These are phyloP conservation scores for Staphylotrichum tortipilum DNA, from an alignment of 495 filamentous ascomycete species.

Conservation along the genomic window DNA sequence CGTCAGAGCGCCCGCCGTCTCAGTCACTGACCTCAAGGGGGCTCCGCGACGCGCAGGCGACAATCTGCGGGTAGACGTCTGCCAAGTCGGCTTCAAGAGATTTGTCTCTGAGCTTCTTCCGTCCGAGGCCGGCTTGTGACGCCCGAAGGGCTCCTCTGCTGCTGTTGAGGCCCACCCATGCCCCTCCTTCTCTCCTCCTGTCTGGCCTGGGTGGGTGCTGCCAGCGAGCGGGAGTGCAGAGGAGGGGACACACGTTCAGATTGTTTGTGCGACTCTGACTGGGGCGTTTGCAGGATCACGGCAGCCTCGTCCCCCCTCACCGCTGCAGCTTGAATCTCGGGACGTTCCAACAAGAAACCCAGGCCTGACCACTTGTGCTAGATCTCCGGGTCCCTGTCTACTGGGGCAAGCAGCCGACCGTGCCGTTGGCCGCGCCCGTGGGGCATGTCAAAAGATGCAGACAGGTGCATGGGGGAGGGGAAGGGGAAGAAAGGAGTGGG, in stretches of 20 bases:
- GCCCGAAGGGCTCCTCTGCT: not conserved
- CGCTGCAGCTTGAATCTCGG: slow-evolving; percentile 15
- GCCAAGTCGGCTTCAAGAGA: not conserved
- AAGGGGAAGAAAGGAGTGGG: no score
- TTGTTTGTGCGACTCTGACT: slow-evolving; percentile 28
- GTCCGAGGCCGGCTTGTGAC: not conserved
- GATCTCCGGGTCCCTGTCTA: no score
- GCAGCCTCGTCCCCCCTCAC: slow-evolving; percentile 17
- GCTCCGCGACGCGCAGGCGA: not conserved
- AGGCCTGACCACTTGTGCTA: slow-evolving; percentile 1
- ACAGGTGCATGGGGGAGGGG: not conserved
- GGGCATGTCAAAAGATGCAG: not conserved
- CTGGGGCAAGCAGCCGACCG: not conserved
- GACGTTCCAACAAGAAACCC: slow-evolving; percentile 9
- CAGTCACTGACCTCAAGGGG: not conserved
- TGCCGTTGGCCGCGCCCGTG: not conserved
- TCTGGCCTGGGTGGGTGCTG: not conserved
- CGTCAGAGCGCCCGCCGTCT: not conserved
- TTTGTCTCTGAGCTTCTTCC: not conserved
- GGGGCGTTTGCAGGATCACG: slow-evolving; percentile 22
- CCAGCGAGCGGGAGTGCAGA: slow-evolving; percentile 4
- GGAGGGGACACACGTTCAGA: no score
- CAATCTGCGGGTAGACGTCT: not conserved
- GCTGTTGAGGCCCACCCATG: no score
- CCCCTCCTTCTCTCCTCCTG: not conserved